These are phyloP conservation scores for Exophiala lecanii-corni DNA, from an alignment of 2,329 filamentous ascomycete species.

Conservation along the genomic window DNA sequence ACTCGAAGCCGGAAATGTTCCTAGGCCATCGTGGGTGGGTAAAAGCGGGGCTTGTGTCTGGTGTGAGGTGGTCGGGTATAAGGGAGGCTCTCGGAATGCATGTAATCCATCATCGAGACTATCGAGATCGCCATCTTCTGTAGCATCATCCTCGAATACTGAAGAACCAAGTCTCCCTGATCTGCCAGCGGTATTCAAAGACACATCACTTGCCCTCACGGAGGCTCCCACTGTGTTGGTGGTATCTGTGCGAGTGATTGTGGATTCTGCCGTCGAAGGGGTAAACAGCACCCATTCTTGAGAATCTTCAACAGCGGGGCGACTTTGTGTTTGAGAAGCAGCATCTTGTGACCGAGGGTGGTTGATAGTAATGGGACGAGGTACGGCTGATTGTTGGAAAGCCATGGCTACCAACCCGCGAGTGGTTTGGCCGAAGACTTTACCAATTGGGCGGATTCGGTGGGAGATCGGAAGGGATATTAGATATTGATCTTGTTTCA, in stretches of 20 bases:
- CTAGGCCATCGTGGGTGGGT: slow-evolving; percentile 88
- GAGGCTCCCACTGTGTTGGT: slow-evolving; percentile 66
- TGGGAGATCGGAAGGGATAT: no score
- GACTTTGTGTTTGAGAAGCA: slow-evolving; percentile 26
- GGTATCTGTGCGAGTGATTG: slow-evolving; percentile 62
- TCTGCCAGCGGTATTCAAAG: slow-evolving; percentile 63
- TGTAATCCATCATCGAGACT: slow-evolving; percentile 88
- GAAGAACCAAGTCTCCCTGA: slow-evolving; percentile 51
- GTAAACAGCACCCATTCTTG: slow-evolving; percentile 98
- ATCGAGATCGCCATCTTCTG: slow-evolving; percentile 74
- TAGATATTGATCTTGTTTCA: no score
- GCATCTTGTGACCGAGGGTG: slow-evolving; percentile 16
- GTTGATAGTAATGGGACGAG: slow-evolving; percentile 20
- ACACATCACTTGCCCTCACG: slow-evolving; percentile 68
- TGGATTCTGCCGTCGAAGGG: slow-evolving; percentile 61
- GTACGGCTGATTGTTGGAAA: slow-evolving; percentile 22
- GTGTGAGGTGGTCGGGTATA: slow-evolving; percentile 39
- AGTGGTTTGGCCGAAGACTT: no score
- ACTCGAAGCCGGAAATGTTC: slow-evolving; percentile 68
- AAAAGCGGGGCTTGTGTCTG: slow-evolving; percentile 62
- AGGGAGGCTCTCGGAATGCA: slow-evolving; percentile 68
- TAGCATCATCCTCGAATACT: slow-evolving; percentile 45
- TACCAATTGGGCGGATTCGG: no score
- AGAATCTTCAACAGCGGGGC: slow-evolving; percentile 54
- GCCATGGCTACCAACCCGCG: slow-evolving; percentile 22